Evolutionary conservation across 2,329 filamentous ascomycete species (phyloP).

Genomic region (Aureobasidium namibiae): DNA sequence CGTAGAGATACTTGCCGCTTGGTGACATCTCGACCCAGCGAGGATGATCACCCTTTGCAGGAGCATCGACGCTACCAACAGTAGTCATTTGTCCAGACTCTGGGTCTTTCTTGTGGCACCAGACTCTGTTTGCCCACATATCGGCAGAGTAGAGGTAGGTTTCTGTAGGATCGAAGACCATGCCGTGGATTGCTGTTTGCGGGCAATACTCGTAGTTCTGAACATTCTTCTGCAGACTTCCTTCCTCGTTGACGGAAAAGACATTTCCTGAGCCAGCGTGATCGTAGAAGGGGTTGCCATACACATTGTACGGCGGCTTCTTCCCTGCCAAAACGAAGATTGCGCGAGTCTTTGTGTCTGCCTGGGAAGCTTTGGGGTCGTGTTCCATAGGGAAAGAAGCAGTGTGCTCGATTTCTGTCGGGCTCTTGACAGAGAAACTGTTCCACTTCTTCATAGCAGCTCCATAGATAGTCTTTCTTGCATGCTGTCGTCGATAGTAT

Average conservation of each 20-base stretch:
- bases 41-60: constrained; percentile 65
- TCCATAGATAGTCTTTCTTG: constrained; percentile 77
- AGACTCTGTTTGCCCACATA: constrained; percentile 69
- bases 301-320: constrained; percentile 71
- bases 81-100: constrained; percentile 56
- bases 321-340: constrained; percentile 80
- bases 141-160: constrained; percentile 73
- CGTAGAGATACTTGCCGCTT: constrained; percentile 70
- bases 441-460: constrained; percentile 92
- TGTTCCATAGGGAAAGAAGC: constrained; percentile 67
- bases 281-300: constrained; percentile 86
- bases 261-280: constrained; percentile 76
- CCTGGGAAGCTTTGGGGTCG: constrained; percentile 59
- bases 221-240: constrained; percentile 54
- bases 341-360: constrained; percentile 72
- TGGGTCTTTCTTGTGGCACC: constrained; percentile 68
- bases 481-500: constrained; percentile 49
- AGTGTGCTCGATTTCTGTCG: constrained; percentile 67
- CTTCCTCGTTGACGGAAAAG: constrained; percentile 52
- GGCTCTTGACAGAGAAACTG: constrained; percentile 67
- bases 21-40: constrained; percentile 83
- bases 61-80: constrained; percentile 65
- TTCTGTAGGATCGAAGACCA: constrained; percentile 69
- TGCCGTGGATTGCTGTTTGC: constrained; percentile 68
- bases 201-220: constrained; percentile 67